These are phyloP conservation scores for Fusarium circinatum DNA, from an alignment of 2,329 filamentous ascomycete genomes.

Conservation along the genomic window DNA sequence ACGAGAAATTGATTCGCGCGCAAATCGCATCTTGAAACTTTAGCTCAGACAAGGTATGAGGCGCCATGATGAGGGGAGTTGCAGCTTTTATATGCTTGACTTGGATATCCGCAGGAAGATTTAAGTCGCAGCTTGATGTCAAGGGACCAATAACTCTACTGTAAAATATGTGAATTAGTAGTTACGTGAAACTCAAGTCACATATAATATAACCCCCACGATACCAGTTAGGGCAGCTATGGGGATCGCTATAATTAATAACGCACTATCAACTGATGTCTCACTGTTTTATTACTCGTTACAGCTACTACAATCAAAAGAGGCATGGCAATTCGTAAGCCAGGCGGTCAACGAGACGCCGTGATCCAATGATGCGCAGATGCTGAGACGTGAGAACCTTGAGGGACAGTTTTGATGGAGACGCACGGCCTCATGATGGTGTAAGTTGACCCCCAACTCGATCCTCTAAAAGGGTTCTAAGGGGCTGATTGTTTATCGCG, in stretches of 20 bases:
- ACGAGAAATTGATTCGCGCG: conserved; percentile 33
- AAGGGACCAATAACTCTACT: background rate
- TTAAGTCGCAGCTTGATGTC: background rate
- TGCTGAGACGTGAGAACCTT: conserved; percentile 41
- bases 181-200: background rate
- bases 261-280: background rate
- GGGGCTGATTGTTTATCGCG: background rate
- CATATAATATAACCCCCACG: background rate
- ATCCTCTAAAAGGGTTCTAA: background rate
- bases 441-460: conserved; percentile 25
- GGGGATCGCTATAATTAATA: conserved; percentile 2
- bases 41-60: background rate
- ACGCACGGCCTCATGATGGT: conserved; percentile 24
- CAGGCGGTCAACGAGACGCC: conserved; percentile 27
- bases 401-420: conserved; percentile 38
- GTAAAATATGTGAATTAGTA: background rate
- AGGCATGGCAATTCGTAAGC: conserved; percentile 26
- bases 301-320: background rate
- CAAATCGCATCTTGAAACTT: background rate
- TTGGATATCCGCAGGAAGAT: background rate
- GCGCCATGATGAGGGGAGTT: conserved; percentile 2
- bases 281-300: conserved; percentile 4
- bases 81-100: background rate
- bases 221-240: background rate
- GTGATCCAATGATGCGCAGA: conserved; percentile 32